Percentiles rank a stretch among this genome's conserved stretches.
Evolutionary conservation across 352 stramenopile species (phyloP).

Genomic region (Pythium diclinum): DNA sequence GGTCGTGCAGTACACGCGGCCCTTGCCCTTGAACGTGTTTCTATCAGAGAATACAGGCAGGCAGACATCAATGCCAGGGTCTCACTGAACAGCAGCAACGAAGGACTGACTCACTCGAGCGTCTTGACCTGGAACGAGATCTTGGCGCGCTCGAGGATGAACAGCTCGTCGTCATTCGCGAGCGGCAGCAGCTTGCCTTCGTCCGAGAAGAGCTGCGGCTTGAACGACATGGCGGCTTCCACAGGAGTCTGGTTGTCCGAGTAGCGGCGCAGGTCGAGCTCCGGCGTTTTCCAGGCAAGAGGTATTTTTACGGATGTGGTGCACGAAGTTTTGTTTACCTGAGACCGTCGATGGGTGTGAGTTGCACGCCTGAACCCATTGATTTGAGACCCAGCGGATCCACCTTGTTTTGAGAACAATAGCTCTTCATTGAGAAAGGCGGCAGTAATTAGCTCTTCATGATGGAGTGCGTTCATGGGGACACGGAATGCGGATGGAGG

Average conservation of each 20-base stretch:
- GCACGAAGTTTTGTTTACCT: neutral
- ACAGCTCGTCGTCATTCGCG: conserved; percentile 76
- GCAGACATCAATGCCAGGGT: neutral
- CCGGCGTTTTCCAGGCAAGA: neutral
- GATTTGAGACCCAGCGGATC: neutral
- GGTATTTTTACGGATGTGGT: conserved; percentile 9
- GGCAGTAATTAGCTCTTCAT: too few relatives aligned
- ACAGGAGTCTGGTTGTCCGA: neutral
- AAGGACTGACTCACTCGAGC: conserved; percentile 35
- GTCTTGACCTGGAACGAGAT: conserved; percentile 76
- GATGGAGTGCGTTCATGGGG: too few relatives aligned
- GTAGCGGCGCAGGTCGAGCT: neutral
- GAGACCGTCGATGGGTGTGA: neutral
- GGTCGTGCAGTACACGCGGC: conserved; percentile 83
- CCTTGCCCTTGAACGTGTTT: conserved; percentile 68
- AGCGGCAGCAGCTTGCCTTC: conserved; percentile 75
- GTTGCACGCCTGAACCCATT: conserved; percentile 6
- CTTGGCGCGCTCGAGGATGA: conserved; percentile 77
- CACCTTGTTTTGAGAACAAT: neutral
- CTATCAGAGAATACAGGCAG: conserved; percentile 14
- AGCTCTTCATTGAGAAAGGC: neutral
- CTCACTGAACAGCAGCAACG: neutral
- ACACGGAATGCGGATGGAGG: neutral
- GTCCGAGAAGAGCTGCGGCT: conserved; percentile 63
- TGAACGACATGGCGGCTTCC: conserved; percentile 58